Conservation (phyloP, 805 yeast species). For the Candida fluviatilis region DNA sequence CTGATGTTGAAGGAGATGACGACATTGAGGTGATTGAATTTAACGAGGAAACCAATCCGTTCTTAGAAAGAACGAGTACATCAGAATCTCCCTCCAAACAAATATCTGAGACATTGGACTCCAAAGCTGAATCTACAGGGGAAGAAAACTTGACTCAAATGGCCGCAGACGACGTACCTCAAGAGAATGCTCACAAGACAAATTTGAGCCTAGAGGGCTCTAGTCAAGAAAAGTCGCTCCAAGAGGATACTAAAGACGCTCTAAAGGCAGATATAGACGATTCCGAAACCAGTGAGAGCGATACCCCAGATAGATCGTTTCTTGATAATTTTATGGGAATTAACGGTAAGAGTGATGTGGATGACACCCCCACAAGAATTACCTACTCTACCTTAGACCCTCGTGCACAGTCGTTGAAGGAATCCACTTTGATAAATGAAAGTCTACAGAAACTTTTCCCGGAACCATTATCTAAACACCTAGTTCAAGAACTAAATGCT, state of each 20-base stretch:
- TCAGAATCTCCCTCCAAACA: background rate
- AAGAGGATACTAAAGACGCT: background rate
- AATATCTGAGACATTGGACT: background rate
- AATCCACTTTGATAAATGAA: slow-evolving; percentile 6
- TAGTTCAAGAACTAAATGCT: slow-evolving; percentile 7
- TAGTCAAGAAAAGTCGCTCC: too few relatives aligned
- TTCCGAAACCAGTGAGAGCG: background rate
- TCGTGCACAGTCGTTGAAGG: slow-evolving; percentile 1
- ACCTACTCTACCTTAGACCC: slow-evolving; percentile 10
- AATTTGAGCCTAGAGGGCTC: too few relatives aligned
- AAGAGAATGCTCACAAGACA: too few relatives aligned
- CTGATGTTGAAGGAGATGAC: slow-evolving; percentile 12
- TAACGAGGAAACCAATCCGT: background rate
- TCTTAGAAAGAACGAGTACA: background rate
- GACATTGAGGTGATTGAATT: slow-evolving; percentile 16
- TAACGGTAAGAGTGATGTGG: background rate
- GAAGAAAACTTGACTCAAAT: background rate
- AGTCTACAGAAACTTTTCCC: slow-evolving; percentile 7
- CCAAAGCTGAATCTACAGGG: background rate
- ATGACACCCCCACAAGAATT: background rate
- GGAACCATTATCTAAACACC: background rate
- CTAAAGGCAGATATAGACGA: background rate
- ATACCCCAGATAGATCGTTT: background rate
- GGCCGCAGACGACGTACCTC: background rate
- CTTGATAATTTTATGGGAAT: background rate